These are phyloP conservation scores for Glycine latifolia DNA, from an alignment of 306 rosid genomes.

Conservation along the genomic window DNA sequence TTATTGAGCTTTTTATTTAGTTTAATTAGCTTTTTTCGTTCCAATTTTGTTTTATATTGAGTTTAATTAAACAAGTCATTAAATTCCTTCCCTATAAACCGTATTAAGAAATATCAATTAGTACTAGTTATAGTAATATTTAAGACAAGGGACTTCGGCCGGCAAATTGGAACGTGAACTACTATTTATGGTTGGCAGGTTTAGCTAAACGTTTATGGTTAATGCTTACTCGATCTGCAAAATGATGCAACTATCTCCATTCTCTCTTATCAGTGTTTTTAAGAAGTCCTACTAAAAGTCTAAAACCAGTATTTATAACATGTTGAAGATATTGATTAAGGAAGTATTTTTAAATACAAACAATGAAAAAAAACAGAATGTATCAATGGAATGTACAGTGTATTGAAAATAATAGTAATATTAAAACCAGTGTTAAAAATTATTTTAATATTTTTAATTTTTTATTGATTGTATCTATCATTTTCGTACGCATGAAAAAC, in stretches of 20 bases:
- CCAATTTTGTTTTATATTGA: neutral
- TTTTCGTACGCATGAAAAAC: neutral
- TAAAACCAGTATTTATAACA: neutral
- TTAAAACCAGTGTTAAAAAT: neutral
- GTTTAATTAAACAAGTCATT: neutral
- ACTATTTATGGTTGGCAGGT: neutral
- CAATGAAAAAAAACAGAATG: too few species aligned
- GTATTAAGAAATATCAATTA: too few species aligned
- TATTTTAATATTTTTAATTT: neutral
- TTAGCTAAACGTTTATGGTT: neutral
- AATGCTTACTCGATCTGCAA: neutral
- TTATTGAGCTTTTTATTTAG: too few species aligned
- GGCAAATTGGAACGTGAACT: constrained; percentile 2
- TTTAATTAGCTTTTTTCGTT: too few species aligned
- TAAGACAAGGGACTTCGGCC: neutral
- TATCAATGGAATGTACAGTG: too few species aligned
- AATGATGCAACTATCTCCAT: neutral
- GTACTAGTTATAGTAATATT: neutral
- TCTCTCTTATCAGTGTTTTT: neutral
- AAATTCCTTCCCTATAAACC: neutral
- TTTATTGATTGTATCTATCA: neutral
- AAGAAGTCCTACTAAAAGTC: neutral
- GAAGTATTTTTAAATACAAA: too few species aligned
- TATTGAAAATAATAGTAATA: neutral
- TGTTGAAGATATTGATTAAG: neutral